These are phyloP conservation scores for Xylaria longipes DNA, from an alignment of 495 filamentous ascomycete genomes.

Conservation along the genomic window DNA sequence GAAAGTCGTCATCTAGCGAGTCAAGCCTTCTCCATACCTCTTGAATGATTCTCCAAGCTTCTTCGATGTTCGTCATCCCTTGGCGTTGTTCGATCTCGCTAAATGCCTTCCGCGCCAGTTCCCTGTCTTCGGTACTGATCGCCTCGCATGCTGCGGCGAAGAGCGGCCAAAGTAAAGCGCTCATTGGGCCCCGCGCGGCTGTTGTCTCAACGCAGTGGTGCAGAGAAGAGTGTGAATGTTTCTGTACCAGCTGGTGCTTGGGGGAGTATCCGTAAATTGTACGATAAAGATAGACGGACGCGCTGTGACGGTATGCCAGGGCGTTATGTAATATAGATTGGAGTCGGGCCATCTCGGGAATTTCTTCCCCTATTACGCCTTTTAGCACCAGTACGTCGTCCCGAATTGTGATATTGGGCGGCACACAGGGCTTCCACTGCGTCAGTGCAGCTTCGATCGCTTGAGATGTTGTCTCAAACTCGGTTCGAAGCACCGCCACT, in stretches of 20 bases:
- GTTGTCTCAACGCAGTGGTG: conserved; percentile 60
- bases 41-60: conserved; percentile 62
- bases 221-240: conserved; percentile 56
- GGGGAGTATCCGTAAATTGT: conserved; percentile 55
- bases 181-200: conserved; percentile 60
- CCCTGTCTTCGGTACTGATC: conserved; percentile 45
- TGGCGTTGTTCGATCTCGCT: conserved; percentile 57
- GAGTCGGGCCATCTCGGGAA: conserved; percentile 42
- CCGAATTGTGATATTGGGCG: conserved; percentile 31
- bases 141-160: conserved; percentile 67
- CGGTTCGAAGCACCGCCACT: conserved; percentile 58
- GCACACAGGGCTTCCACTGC: conserved; percentile 59
- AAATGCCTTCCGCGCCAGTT: conserved; percentile 56
- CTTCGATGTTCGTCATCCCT: conserved; percentile 67
- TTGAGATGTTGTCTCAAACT: conserved; percentile 60
- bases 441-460: conserved; percentile 63
- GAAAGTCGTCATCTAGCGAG: conserved; percentile 39
- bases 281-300: conserved; percentile 67
- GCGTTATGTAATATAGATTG: conserved; percentile 65
- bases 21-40: conserved; percentile 62
- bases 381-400: conserved; percentile 29
- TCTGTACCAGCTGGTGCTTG: conserved; percentile 55
- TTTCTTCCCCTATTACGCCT: conserved; percentile 24
- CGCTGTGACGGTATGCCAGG: conserved; percentile 66
- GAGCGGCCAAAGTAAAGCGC: conserved; percentile 65